phyloP scores from a whole-genome alignment of 2,329 filamentous ascomycete species.

The Colletotrichum gigasporum region DNA sequence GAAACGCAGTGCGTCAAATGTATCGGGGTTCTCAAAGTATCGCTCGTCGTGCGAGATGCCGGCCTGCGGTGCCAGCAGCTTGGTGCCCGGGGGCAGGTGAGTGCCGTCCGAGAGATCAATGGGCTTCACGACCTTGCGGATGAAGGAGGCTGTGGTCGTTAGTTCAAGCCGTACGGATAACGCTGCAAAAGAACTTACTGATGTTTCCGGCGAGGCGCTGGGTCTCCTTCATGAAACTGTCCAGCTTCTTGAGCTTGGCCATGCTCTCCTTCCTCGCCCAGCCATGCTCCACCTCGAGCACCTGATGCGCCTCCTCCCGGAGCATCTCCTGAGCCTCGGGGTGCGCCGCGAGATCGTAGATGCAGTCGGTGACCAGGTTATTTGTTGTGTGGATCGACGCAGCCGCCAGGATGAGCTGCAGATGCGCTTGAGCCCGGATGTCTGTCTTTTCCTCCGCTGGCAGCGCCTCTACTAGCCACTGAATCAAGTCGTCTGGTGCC shows the following conservation, averaged over 20 bases:
- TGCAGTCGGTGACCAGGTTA: constrained; percentile 55
- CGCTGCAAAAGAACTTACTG: constrained; percentile 42
- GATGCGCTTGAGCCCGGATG: constrained; percentile 48
- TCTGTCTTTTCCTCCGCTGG: constrained; percentile 49
- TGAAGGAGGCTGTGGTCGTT: constrained; percentile 50
- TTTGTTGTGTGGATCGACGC: constrained; percentile 57
- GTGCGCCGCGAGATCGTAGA: constrained; percentile 59
- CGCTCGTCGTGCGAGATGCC: constrained; percentile 52
- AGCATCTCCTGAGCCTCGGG: constrained; percentile 58
- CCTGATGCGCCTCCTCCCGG: constrained; percentile 55
- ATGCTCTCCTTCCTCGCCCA: constrained; percentile 54
- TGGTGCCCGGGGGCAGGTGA: constrained; percentile 52
- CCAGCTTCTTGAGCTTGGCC: constrained; percentile 54
- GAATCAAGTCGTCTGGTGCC: constrained; percentile 51
- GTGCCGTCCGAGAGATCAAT: constrained; percentile 57
- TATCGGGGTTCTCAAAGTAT: constrained; percentile 50
- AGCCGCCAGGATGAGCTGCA: constrained; percentile 55
- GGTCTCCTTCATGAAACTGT: constrained; percentile 59
- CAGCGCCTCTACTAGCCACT: constrained; percentile 54
- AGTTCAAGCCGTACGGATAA: constrained; percentile 9
- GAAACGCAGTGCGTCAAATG: constrained; percentile 60
- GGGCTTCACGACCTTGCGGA: constrained; percentile 55
- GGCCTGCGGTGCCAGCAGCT: constrained; percentile 50
- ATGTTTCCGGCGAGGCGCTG: constrained; percentile 52
- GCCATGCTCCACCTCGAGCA: constrained; percentile 51